Percentiles rank a stretch among this genome's conserved stretches.
Conservation (phyloP, 1,284 basidiomycete species). For the Pseudozyma sp. region DNA sequence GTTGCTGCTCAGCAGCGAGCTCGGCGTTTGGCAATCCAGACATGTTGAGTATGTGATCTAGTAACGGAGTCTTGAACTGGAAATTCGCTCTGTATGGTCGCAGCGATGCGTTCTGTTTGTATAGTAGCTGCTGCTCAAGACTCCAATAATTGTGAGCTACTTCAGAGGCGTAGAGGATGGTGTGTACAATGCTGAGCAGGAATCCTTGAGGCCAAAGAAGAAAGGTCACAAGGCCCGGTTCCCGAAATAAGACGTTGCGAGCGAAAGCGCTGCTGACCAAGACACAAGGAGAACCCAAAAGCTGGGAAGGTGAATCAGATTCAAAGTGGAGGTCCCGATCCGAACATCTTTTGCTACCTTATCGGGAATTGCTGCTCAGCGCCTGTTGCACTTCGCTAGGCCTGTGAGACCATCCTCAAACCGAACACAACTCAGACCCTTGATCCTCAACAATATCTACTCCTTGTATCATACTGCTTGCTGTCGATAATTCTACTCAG, state of each 20-base stretch:
- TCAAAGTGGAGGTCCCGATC: constrained; percentile 7
- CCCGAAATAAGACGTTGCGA: too few species aligned
- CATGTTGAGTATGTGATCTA: constrained; percentile 14
- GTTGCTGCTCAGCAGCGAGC: constrained; percentile 38
- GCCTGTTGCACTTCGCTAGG: too few species aligned
- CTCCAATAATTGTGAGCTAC: too few species aligned
- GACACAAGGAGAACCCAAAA: neutral
- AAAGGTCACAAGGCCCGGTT: neutral
- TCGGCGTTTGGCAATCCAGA: constrained; percentile 39
- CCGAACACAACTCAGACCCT: neutral
- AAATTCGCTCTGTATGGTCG: neutral
- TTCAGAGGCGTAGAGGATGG: too few species aligned
- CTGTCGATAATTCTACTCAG: neutral
- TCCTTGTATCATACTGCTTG: neutral
- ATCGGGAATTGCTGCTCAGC: neutral
- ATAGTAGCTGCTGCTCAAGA: too few species aligned
- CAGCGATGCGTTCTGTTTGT: neutral
- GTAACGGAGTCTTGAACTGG: neutral
- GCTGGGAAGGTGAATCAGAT: neutral
- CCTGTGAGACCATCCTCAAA: too few species aligned
- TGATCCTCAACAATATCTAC: neutral
- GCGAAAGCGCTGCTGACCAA: constrained; percentile 6
- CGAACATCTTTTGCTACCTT: neutral
- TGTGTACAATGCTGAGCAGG: too few species aligned
- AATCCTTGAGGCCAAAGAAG: too few species aligned